These are phyloP conservation scores for Podila verticillata DNA, from an alignment of 192 early-diverging fungal genomes.

Conservation along the genomic window DNA sequence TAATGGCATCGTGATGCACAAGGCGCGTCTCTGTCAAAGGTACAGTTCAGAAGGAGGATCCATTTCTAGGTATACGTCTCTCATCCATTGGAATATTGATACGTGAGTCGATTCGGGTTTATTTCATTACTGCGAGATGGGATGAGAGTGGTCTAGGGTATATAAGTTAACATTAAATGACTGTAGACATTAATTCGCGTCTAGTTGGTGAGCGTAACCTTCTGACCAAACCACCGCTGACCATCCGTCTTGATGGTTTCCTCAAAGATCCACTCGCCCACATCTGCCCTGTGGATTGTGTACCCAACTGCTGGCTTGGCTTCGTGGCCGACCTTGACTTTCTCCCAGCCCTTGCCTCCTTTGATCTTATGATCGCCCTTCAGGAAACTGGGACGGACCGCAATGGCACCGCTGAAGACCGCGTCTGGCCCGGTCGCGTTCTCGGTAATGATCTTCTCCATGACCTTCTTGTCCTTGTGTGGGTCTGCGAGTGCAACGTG, in stretches of 20 bases:
- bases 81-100: too few relatives aligned
- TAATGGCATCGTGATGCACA: too few relatives aligned
- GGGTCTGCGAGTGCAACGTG: slow-evolving; percentile 28
- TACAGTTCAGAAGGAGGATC: too few relatives aligned
- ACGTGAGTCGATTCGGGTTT: too few relatives aligned
- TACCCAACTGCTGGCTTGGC: slow-evolving; percentile 26
- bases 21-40: too few relatives aligned
- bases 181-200: too few relatives aligned
- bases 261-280: slow-evolving; percentile 42
- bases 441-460: slow-evolving; percentile 21
- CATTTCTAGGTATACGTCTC: too few relatives aligned
- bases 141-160: too few relatives aligned
- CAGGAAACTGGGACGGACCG: slow-evolving; percentile 27
- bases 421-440: neutral
- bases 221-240: slow-evolving; percentile 11
- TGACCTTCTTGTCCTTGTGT: slow-evolving; percentile 47
- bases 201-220: slow-evolving; percentile 14
- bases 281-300: slow-evolving; percentile 19
- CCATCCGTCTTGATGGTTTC: slow-evolving; percentile 16
- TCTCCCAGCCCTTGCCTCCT: slow-evolving; percentile 27
- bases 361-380: slow-evolving; percentile 25
- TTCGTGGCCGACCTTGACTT: slow-evolving; percentile 22
- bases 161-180: too few relatives aligned
- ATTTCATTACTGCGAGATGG: too few relatives aligned
- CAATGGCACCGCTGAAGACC: slow-evolving; percentile 25